Base-by-base conservation (phyloP, 139 green algal genomes). In the Ettlia oleoabundans region DNA sequence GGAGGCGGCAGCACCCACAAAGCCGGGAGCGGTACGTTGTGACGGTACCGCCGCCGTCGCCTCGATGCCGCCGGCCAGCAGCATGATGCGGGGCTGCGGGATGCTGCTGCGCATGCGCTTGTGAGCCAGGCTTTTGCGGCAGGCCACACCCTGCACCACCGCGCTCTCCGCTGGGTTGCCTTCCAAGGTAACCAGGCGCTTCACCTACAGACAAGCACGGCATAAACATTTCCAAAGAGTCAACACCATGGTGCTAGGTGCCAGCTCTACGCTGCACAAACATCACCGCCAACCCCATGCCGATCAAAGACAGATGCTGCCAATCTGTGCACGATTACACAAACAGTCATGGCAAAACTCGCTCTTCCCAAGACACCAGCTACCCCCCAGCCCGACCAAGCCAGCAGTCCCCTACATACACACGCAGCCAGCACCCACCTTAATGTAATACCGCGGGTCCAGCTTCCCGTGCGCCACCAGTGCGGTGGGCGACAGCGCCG, bases 101-200 rank as follows among this genome's bases (percentile, higher is more conserved):
- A 97, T 90, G 79, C 87, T 72, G 4, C 53, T 89, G n/a, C 87
- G 86, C 95, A 98, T 98, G 51, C 85, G 81, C 53, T 90, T 86
- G 88, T 98, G 94, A 32, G 92, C 88, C 43, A 97, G 85, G 38
- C 94, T 94, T 82, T 95, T 95, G 77, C 90, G 88, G 43, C 89
- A 90, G 37, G 94, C 93, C 41, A 97, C 85, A 28, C 93, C 94
- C 24, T 79, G 82, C 61, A 85, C 67, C 32, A 78, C 22, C 2
- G 10, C 15, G 81, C 91, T 95, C 69, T 93, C 88, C 1, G 43
- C 61, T 1, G 91, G 90, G 9, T 24, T 40, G 21, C 85, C 87
- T 18, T 86, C 80, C 32, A 86, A 78, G 18, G 85, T 37, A 21
- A 97, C 74, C 22, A 82, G 22, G 30, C 87, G 84, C 82, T 96